Evolutionary conservation across 164 flowering plant species (phyloP).

Genomic region (Berberis vulgaris): DNA sequence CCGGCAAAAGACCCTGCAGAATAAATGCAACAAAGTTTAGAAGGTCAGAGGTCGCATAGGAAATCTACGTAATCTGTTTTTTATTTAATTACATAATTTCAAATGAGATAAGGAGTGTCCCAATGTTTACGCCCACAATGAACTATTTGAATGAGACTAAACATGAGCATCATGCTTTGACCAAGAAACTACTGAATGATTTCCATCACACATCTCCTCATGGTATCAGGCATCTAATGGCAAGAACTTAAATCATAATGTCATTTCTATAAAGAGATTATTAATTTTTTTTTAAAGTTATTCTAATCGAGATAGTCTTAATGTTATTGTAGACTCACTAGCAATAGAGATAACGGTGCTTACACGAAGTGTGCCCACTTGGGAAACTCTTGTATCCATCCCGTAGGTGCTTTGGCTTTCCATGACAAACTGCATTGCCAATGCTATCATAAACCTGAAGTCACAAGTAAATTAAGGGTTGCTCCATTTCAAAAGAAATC

Average conservation of each 20-base stretch:
- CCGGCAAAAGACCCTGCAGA: slow-evolving; percentile 88
- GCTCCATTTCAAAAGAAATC: too few relatives aligned
- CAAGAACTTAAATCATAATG: neutral
- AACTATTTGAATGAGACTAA: neutral
- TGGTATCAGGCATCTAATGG: too few relatives aligned
- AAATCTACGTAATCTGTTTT: too few relatives aligned
- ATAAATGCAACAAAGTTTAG: neutral
- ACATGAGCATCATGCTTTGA: neutral
- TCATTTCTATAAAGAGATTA: neutral
- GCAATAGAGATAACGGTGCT: slow-evolving; percentile 9
- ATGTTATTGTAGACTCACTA: too few relatives aligned
- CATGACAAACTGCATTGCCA: slow-evolving; percentile 69
- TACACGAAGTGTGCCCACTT: slow-evolving; percentile 84
- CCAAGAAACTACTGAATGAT: neutral
- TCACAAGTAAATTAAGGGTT: too few relatives aligned
- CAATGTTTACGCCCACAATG: too few relatives aligned
- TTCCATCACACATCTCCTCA: neutral
- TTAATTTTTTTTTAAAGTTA: too few relatives aligned
- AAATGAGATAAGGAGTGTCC: too few relatives aligned
- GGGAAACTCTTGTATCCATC: slow-evolving; percentile 93
- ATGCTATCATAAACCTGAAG: slow-evolving; percentile 44
- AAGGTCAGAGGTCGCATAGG: neutral
- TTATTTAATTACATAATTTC: too few relatives aligned
- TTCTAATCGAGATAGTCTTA: too few relatives aligned
- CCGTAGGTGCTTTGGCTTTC: slow-evolving; percentile 39